phyloP scores from a whole-genome alignment of 192 early-diverging fungal species.

The Ambispora gerdemannii region DNA sequence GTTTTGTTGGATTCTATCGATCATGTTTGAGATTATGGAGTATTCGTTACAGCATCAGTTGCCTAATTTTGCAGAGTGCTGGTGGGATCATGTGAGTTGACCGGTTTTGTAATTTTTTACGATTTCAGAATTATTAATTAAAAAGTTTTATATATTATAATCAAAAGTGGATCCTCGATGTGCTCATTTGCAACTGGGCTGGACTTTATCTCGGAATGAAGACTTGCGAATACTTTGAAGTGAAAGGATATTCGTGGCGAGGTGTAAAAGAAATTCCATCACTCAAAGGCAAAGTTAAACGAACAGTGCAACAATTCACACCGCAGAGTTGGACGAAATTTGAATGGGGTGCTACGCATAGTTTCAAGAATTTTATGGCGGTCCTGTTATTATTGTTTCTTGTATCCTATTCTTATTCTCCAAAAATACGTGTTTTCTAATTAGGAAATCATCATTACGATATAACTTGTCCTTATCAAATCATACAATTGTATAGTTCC shows the following conservation, averaged over 20 bases:
- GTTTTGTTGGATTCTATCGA: constrained; percentile 93
- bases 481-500: constrained; percentile 45
- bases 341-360: constrained; percentile 84
- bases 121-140: background rate
- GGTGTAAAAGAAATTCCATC: constrained; percentile 82
- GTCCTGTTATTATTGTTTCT: constrained; percentile 65
- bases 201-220: constrained; percentile 95
- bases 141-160: background rate
- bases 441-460: too few species aligned
- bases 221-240: constrained; percentile 92
- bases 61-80: constrained; percentile 97
- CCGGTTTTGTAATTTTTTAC: background rate
- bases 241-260: constrained; percentile 96
- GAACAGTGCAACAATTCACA: constrained; percentile 89
- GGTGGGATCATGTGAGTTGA: constrained; percentile 91
- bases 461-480: too few species aligned
- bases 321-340: constrained; percentile 94
- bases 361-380: constrained; percentile 82
- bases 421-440: too few species aligned
- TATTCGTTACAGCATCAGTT: constrained; percentile 94
- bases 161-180: constrained; percentile 86
- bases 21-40: constrained; percentile 94
- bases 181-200: constrained; percentile 88
- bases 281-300: constrained; percentile 80
- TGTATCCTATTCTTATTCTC: background rate